These are phyloP conservation scores for Collybiopsis confluens DNA, from an alignment of 768 basidiomycete genomes.

Conservation along the genomic window DNA sequence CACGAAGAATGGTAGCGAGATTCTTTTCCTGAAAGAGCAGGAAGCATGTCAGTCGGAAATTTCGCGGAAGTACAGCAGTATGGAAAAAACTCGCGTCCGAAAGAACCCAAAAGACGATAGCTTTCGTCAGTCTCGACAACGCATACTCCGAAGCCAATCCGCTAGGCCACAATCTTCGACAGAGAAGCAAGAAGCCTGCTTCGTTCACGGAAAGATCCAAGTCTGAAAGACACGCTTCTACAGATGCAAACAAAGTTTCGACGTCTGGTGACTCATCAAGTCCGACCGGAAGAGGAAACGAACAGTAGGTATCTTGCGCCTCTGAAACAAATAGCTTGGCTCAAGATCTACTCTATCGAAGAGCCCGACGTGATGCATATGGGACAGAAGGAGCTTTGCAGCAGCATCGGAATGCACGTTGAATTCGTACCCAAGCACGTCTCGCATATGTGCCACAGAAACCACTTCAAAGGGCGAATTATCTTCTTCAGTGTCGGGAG, in stretches of 20 bases:
- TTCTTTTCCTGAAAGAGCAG: conserved; percentile 50
- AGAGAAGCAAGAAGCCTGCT: conserved; percentile 64
- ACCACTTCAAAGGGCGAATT: conserved; percentile 51
- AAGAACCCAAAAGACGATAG: conserved; percentile 66
- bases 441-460: conserved; percentile 54
- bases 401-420: conserved; percentile 49
- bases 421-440: conserved; percentile 57
- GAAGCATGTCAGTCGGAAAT: background rate
- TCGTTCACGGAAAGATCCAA: conserved; percentile 74
- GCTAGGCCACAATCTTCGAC: conserved; percentile 69
- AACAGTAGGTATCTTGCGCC: conserved; percentile 37
- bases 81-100: conserved; percentile 47
- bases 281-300: conserved; percentile 66
- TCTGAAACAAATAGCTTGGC: conserved; percentile 28
- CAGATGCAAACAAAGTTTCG: conserved; percentile 64
- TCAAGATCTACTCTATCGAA: conserved; percentile 44
- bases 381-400: conserved; percentile 49
- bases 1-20: conserved; percentile 61
- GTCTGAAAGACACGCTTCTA: conserved; percentile 68
- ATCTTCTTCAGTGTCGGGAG: conserved; percentile 17
- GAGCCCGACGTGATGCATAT: conserved; percentile 61
- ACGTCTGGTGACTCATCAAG: conserved; percentile 71
- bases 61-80: background rate
- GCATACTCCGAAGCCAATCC: conserved; percentile 71
- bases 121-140: conserved; percentile 52